Evolutionary conservation across 1,284 basidiomycete species (phyloP), one percentile per base, ranked within the genome.

Genomic region (Inonotus hispidus): DNA sequence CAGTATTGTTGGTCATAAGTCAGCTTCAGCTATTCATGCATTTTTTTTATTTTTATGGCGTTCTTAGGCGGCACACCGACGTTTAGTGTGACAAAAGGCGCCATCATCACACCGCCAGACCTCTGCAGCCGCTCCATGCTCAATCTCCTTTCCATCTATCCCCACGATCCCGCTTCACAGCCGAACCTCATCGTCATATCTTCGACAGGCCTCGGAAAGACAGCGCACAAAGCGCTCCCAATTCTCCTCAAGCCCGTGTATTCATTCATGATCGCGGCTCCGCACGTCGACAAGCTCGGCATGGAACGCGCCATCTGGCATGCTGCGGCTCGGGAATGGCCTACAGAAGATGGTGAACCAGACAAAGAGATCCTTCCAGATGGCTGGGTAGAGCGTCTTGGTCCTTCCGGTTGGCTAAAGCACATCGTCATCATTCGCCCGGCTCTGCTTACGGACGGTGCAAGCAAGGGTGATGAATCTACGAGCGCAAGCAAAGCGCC

Each of bases 261-360:
- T 68, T 64, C 68, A 6, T 74, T 71, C 60, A 52, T 79, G 45
- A 72, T 85, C 39, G 43, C 16, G 41, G 41, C 16, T 14, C 78
- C 82, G 2, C 84, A 84, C 66, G 71, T 67, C 25, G 85, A 88
- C 71, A 88, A 88, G 68, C 60, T 80, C 46, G 83, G 80, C 3
- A 68, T 73, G 38, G 86, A 88, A 69, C 73, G 78, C 27, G 68
- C 78, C 1, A 57, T 82, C 8, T 71, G 75, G 0, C 71, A 84
- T 59, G 73, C 73, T 59, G 71, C 78, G 0, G 59, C 67, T 0
- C 85, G 82, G 82, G 64, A 76, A 37, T 58, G 65, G 53, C 29
- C 67, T 0, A 61, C 62, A 14, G 47, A 66, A 3, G 74, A 77
- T 46, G 72, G 72, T 11, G 76, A 78, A 58, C 72, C 75, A 10